Percentiles rank a stretch among this genome's conserved stretches.
phyloP scores from a whole-genome alignment of 805 yeast species.

The Spathaspora boniae region DNA sequence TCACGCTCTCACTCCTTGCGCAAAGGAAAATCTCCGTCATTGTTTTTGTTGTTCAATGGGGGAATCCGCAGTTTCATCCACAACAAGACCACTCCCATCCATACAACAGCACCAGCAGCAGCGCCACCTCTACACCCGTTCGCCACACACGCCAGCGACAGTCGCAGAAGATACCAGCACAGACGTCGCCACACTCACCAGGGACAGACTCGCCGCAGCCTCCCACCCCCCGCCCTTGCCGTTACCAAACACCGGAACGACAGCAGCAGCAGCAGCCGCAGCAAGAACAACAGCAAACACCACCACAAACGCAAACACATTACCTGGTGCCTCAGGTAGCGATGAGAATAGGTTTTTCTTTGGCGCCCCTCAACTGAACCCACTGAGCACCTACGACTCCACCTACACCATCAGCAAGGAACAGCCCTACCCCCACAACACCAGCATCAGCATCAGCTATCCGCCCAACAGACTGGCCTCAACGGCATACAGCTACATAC shows the following conservation, averaged over 20 bases:
- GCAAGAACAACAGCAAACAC: background rate
- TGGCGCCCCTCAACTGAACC: too few species aligned
- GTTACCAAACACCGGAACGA: background rate
- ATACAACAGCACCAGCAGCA: background rate
- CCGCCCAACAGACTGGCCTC: too few species aligned
- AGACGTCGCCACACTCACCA: background rate
- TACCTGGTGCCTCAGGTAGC: too few species aligned
- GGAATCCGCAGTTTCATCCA: slow-evolving; percentile 11
- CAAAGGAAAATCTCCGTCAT: too few species aligned
- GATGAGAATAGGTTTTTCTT: too few species aligned
- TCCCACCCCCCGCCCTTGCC: background rate
- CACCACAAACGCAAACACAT: too few species aligned
- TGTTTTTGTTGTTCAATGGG: slow-evolving; percentile 11
- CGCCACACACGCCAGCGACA: background rate
- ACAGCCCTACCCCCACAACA: too few species aligned
- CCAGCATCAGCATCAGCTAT: too few species aligned
- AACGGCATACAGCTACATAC: too few species aligned
- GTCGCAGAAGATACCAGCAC: slow-evolving; percentile 4
- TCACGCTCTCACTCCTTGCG: too few species aligned
- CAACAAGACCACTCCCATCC: slow-evolving; percentile 1
- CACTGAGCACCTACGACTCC: too few species aligned
- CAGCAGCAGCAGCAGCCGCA: background rate
- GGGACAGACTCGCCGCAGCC: background rate
- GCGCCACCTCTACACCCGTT: background rate
- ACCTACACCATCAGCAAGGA: too few species aligned